phyloP scores from a whole-genome alignment of 2,329 filamentous ascomycete genomes.

The Onygenales sp. region DNA sequence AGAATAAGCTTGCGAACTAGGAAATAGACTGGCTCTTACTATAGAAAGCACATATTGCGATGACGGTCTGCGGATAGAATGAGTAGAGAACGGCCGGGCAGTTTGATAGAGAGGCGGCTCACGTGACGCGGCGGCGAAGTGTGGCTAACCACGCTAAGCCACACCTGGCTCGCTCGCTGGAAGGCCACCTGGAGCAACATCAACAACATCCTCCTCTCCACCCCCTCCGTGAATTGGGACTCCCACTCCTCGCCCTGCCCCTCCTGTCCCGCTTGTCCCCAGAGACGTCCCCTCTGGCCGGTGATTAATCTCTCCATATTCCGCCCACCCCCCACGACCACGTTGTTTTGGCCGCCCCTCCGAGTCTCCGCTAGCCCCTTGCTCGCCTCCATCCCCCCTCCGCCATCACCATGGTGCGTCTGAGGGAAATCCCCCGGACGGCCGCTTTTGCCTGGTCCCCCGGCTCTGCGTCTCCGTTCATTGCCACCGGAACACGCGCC shows the following conservation, averaged over 20 bases:
- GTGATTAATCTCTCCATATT: neutral
- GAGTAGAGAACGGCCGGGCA: no score
- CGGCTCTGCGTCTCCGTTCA: constrained; percentile 63
- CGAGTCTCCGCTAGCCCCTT: neutral
- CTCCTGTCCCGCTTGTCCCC: neutral
- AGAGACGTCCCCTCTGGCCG: neutral
- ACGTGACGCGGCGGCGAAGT: no score
- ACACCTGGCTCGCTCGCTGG: neutral
- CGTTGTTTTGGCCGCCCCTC: neutral
- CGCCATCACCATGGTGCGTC: constrained; percentile 67
- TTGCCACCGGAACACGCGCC: constrained; percentile 89
- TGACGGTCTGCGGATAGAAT: no score
- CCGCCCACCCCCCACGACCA: neutral
- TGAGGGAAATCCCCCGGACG: constrained; percentile 92
- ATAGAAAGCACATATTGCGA: no score
- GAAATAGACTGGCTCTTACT: no score
- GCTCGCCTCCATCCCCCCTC: constrained; percentile 11
- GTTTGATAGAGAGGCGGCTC: no score
- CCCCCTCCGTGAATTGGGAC: neutral
- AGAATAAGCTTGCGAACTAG: neutral
- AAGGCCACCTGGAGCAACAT: constrained; percentile 3
- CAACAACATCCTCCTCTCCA: neutral
- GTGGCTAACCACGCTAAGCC: no score
- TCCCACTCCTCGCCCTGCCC: neutral
- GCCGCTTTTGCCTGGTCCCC: constrained; percentile 97